Conservation (phyloP, 2,329 filamentous ascomycete species). For the Fusarium penzigii region DNA sequence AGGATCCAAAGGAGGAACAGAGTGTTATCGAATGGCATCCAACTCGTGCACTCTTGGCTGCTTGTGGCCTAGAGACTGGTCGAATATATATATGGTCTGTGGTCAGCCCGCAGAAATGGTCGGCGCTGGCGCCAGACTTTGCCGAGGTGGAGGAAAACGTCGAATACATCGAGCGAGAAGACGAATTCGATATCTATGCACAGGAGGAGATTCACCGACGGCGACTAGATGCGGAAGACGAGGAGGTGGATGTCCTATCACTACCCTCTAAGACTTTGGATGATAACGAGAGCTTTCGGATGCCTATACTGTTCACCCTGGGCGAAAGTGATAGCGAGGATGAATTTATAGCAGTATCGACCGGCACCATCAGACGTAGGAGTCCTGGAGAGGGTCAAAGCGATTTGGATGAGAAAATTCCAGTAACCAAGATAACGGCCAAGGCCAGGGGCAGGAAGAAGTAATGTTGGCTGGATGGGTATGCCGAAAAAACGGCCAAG, state of each 20-base stretch:
- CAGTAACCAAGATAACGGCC: slow-evolving; percentile 40
- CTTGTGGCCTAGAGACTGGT: slow-evolving; percentile 89
- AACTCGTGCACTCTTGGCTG: slow-evolving; percentile 79
- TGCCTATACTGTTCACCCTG: slow-evolving; percentile 92
- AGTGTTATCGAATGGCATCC: slow-evolving; percentile 98
- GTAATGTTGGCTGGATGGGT: slow-evolving; percentile 7
- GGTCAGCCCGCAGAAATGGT: slow-evolving; percentile 94
- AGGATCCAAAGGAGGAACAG: slow-evolving; percentile 94
- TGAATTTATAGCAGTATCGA: slow-evolving; percentile 69
- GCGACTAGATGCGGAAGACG: slow-evolving; percentile 86
- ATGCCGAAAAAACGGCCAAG: background rate
- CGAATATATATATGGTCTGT: slow-evolving; percentile 97
- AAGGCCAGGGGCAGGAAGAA: slow-evolving; percentile 44
- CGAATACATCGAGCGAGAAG: slow-evolving; percentile 91
- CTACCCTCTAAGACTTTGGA: slow-evolving; percentile 63
- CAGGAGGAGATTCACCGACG: slow-evolving; percentile 93
- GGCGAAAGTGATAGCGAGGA: slow-evolving; percentile 96
- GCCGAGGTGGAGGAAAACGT: slow-evolving; percentile 98
- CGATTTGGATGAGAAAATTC: slow-evolving; percentile 47
- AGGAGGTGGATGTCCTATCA: slow-evolving; percentile 87
- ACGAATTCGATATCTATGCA: slow-evolving; percentile 97
- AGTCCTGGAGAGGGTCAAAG: slow-evolving; percentile 75
- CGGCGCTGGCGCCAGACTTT: slow-evolving; percentile 93
- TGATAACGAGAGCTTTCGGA: slow-evolving; percentile 69
- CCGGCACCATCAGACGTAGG: slow-evolving; percentile 83